phyloP scores from a whole-genome alignment of 1,284 basidiomycete genomes.

The Ganoderma multipileum region DNA sequence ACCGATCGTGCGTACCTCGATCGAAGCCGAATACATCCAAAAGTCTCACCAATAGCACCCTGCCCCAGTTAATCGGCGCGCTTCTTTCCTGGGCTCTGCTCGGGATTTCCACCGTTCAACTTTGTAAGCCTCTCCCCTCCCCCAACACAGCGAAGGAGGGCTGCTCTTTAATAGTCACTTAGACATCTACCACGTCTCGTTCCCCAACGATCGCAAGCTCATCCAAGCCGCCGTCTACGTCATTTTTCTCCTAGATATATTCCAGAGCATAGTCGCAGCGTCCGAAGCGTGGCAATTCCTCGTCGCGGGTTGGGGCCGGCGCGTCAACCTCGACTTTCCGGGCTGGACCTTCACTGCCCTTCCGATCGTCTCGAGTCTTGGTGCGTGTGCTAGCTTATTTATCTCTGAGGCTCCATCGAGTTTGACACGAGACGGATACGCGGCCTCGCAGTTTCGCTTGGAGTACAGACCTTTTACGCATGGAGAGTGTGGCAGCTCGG shows the following conservation, averaged over 20 bases:
- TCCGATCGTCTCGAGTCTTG: slow-evolving; percentile 16
- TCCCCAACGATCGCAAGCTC: slow-evolving; percentile 9
- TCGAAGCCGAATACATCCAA: not conserved
- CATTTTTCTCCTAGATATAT: slow-evolving; percentile 21
- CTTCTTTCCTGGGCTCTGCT: slow-evolving; percentile 17
- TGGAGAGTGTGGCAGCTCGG: slow-evolving; percentile 26
- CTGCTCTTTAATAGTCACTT: not conserved
- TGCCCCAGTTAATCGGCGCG: slow-evolving; percentile 5
- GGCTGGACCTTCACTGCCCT: slow-evolving; percentile 14
- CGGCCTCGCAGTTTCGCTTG: slow-evolving; percentile 14
- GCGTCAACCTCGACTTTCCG: slow-evolving; percentile 4
- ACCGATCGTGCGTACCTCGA: slow-evolving; percentile 7
- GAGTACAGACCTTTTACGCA: slow-evolving; percentile 25
- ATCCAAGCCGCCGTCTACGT: slow-evolving; percentile 19
- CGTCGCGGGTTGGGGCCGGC: slow-evolving; percentile 10
- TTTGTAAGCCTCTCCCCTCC: slow-evolving; percentile 13
- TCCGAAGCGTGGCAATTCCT: slow-evolving; percentile 11
- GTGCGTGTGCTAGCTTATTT: not conserved
- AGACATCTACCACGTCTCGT: slow-evolving; percentile 25
- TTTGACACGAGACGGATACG: not conserved
- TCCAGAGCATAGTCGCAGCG: slow-evolving; percentile 19
- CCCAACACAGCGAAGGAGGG: not conserved
- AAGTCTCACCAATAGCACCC: not conserved
- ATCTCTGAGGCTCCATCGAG: not conserved
- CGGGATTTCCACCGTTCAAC: slow-evolving; percentile 25